Percentiles rank a stretch among this genome's conserved stretches.
phyloP scores from a whole-genome alignment of 2,329 filamentous ascomycete genomes.

The Pezicula carpinea region DNA sequence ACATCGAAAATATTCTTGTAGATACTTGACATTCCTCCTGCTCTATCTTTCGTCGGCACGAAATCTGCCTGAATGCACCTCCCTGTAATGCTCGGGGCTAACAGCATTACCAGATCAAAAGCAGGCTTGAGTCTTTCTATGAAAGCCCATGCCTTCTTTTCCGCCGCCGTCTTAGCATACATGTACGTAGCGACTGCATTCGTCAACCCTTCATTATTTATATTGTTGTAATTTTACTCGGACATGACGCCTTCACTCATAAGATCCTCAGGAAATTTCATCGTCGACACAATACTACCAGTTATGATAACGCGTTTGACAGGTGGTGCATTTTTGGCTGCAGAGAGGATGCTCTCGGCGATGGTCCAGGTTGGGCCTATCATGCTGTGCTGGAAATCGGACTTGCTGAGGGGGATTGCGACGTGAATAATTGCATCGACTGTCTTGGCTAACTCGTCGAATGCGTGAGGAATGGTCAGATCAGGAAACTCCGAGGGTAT shows the following conservation, averaged over 20 bases:
- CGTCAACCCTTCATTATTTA: constrained; percentile 37
- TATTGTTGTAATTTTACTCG: constrained; percentile 46
- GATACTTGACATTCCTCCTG: constrained; percentile 1
- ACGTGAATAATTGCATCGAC: constrained; percentile 1
- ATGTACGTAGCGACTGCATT: not conserved
- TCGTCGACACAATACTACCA: constrained; percentile 1
- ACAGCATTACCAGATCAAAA: constrained; percentile 39
- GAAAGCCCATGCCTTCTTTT: constrained; percentile 60
- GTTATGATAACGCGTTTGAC: constrained; percentile 3
- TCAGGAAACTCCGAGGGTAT: constrained; percentile 5
- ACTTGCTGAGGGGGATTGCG: not conserved
- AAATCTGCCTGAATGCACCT: not conserved
- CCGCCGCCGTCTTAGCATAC: constrained; percentile 53
- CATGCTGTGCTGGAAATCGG: not conserved
- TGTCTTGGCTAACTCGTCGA: constrained; percentile 2
- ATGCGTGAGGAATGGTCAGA: constrained; percentile 1
- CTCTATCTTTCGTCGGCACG: not conserved
- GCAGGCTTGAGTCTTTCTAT: constrained; percentile 43
- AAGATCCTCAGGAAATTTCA: not conserved
- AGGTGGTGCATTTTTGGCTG: not conserved
- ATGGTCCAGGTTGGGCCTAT: not conserved
- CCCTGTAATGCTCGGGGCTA: constrained; percentile 1
- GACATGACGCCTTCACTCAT: constrained; percentile 35
- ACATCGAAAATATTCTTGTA: constrained; percentile 3
- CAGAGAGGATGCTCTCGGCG: not conserved